Conservation (phyloP, 1,284 basidiomycete genomes). For the Erythrobasidium hasegawianum region DNA sequence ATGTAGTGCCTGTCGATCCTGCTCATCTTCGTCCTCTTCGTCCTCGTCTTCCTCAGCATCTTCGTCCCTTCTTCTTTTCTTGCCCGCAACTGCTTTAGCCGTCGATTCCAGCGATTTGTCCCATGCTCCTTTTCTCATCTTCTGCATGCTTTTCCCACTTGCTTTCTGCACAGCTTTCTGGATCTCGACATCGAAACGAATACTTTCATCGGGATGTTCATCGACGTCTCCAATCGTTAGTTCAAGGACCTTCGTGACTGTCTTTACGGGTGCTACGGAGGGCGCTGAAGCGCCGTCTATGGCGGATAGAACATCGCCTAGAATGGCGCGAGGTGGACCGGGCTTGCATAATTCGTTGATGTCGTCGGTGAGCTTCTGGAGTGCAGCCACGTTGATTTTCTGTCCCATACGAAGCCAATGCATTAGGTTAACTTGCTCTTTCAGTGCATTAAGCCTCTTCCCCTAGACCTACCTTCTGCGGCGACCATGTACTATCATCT, state of each 20-base stretch:
- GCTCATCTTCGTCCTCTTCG: constrained; percentile 19
- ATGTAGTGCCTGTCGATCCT: constrained; percentile 23
- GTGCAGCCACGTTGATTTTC: constrained; percentile 6
- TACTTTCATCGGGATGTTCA: constrained; percentile 11
- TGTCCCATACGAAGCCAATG: no score
- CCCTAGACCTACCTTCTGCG: constrained; percentile 15
- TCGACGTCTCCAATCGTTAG: constrained; percentile 24
- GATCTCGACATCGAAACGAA: constrained; percentile 17
- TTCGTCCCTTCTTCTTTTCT: constrained; percentile 5
- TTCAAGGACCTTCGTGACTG: constrained; percentile 14
- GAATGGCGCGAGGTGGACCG: constrained; percentile 1
- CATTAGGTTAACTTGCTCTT: no score
- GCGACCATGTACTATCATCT: constrained; percentile 17
- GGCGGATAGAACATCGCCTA: constrained; percentile 17
- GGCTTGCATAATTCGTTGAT: constrained; percentile 15
- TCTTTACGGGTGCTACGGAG: constrained; percentile 20
- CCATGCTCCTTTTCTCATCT: constrained; percentile 29
- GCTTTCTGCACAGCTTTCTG: constrained; percentile 34
- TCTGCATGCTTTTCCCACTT: constrained; percentile 21
- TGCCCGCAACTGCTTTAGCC: neutral
- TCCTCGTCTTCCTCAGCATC: constrained; percentile 17
- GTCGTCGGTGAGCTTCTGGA: constrained; percentile 1
- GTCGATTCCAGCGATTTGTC: constrained; percentile 7
- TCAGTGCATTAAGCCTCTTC: no score
- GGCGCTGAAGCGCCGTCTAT: constrained; percentile 31